phyloP scores from a whole-genome alignment of 768 basidiomycete species.

The Sporobolomyces roseus region DNA sequence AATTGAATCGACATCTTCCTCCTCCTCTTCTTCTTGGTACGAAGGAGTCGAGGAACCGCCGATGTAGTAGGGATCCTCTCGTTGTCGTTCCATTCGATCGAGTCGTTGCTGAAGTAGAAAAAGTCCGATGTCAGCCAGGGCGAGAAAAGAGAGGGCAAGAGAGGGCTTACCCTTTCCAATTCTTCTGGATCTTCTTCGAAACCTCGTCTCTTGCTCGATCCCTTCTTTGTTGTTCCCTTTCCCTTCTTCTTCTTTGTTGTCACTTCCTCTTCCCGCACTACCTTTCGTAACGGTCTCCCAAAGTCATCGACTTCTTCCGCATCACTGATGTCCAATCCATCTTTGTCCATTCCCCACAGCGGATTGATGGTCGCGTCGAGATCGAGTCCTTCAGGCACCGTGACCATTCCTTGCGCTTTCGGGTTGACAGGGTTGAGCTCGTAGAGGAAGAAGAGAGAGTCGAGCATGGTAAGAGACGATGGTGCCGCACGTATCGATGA shows the following conservation, averaged over 20 bases:
- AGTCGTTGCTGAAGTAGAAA: constrained; percentile 59
- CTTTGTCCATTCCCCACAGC: constrained; percentile 30
- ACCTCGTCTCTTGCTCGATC: constrained; percentile 53
- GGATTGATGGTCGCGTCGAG: constrained; percentile 57
- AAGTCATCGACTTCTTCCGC: constrained; percentile 46
- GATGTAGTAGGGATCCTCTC: constrained; percentile 89
- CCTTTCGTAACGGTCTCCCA: constrained; percentile 26
- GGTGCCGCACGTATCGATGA: constrained; percentile 54
- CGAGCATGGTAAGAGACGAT: constrained; percentile 80
- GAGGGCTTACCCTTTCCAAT: not conserved
- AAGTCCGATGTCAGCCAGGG: not conserved
- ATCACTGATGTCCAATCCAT: constrained; percentile 46
- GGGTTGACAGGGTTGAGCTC: constrained; percentile 80
- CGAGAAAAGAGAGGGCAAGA: not conserved
- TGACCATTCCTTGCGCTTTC: constrained; percentile 74
- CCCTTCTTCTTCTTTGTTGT: constrained; percentile 42
- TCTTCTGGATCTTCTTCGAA: constrained; percentile 38
- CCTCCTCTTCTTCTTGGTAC: constrained; percentile 29
- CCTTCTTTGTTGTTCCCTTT: constrained; percentile 47
- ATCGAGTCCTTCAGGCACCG: constrained; percentile 76
- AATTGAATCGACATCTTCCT: constrained; percentile 79
- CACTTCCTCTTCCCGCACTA: constrained; percentile 49
- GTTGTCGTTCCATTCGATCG: constrained; percentile 68
- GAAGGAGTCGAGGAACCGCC: constrained; percentile 46
- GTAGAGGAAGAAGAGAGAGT: constrained; percentile 69